Base-by-base conservation (phyloP, 306 rosid species). In the Styphnolobium japonicum region DNA sequence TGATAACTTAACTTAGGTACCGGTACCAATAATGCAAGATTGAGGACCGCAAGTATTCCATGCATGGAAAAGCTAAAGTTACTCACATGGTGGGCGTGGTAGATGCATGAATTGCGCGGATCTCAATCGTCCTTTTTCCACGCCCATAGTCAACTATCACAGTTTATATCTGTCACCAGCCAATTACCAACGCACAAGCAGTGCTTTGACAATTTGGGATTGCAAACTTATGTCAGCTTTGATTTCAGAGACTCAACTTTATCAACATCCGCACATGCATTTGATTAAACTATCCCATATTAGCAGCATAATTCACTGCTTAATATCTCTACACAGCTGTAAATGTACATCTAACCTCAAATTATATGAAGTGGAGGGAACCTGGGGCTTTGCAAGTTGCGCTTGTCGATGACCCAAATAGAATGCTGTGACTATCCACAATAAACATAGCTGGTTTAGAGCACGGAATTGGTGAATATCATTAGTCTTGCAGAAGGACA, bases 371-470 rank as follows among this genome's bases (percentile, higher is more conserved):
- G 83, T 49, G 31, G 89, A 80, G 22, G 75, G 77, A 4, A 64
- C 37, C 52, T 67, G 86, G 52, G 81, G 81, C 73, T 85, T 89
- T 48, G 96, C 88, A 25, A 92, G 93, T 78, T 87, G 91, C 42
- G 57, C 80, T 84, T 93, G 98, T 42, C 89, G 91, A 73, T 88
- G 90, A 21, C 99, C 99, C 79, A 95, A 84, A 82, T 80, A 89
- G 80, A 88, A 86, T 34, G 97, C 99, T 3, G 89, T 81, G 72
- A 84, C 78, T 73, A 95, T 85, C 99, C 98, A 95, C 74, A 89
- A 45, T 68, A 87, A 63, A 80, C 97, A 90, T 67, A 95, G 86
- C 98, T 95, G 92, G 53, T 43, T 67, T 71, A 80, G 37, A 64
- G 33, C 58, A 87, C 63, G 46, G 22, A 10, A 62, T 65, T 75